Conservation (phyloP, 2,329 filamentous ascomycete genomes). For the Fusarium sp. region DNA sequence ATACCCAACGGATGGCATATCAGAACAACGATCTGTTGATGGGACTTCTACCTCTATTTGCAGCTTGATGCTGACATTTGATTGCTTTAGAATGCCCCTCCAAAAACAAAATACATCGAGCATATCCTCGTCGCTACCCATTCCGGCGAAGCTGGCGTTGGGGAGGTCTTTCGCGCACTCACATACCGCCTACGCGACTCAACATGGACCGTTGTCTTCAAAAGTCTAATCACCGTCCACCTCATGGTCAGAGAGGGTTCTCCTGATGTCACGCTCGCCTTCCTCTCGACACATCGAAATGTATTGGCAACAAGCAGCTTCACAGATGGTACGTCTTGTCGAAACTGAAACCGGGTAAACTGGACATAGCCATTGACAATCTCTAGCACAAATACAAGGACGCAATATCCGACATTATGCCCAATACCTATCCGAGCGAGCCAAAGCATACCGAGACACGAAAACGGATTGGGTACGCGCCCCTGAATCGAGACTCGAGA, state of each 20-base stretch:
- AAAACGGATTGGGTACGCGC: constrained; percentile 91
- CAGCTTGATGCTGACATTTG: constrained; percentile 10
- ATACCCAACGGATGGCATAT: constrained; percentile 6
- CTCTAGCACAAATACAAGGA: constrained; percentile 89
- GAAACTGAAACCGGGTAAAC: neutral
- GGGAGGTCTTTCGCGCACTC: constrained; percentile 93
- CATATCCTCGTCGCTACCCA: constrained; percentile 97
- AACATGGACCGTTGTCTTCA: constrained; percentile 99
- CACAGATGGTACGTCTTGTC: constrained; percentile 81
- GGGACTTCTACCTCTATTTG: neutral
- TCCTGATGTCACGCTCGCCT: constrained; percentile 88
- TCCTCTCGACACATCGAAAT: constrained; percentile 85
- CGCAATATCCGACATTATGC: constrained; percentile 94
- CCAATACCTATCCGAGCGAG: constrained; percentile 86
- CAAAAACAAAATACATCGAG: constrained; percentile 99
- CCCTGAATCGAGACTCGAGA: constrained; percentile 87
- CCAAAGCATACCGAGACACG: constrained; percentile 85
- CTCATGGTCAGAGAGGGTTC: constrained; percentile 98
- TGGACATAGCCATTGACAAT: constrained; percentile 25
- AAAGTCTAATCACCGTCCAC: constrained; percentile 94
- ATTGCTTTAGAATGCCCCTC: constrained; percentile 81
- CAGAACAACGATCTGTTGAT: constrained; percentile 6
- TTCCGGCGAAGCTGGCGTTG: constrained; percentile 93
- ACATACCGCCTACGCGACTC: constrained; percentile 92
- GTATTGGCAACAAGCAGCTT: constrained; percentile 91